A percentile compares a stretch with the other conserved stretches of the same genome.
phyloP scores from a whole-genome alignment of 257 asterid species.

The Catharanthus roseus region DNA sequence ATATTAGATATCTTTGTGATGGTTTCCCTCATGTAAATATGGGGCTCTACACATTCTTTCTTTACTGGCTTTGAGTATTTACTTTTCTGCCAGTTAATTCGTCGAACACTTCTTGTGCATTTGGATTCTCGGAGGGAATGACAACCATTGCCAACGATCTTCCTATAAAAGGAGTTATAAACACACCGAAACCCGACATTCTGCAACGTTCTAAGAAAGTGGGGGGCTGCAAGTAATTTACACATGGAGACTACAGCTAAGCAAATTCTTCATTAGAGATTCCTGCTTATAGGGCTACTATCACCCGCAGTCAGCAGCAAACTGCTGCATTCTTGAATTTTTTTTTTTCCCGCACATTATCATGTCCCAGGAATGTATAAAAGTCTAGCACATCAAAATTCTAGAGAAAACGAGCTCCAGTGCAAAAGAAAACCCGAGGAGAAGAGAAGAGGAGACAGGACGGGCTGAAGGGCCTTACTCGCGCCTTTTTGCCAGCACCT shows the following conservation, averaged over 20 bases:
- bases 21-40: slow-evolving; percentile 43
- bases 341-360: not conserved
- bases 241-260: slow-evolving; percentile 29
- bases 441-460: not conserved
- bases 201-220: slow-evolving; percentile 28
- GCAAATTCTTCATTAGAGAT: not conserved
- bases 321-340: not conserved
- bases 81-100: slow-evolving; percentile 16
- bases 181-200: slow-evolving; percentile 17
- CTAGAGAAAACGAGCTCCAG: not conserved
- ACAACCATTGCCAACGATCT: not conserved
- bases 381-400: not conserved
- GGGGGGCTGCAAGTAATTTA: slow-evolving; percentile 24
- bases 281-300: not conserved
- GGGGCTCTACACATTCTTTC: slow-evolving; percentile 32
- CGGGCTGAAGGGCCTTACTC: too few species aligned
- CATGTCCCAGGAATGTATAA: not conserved
- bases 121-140: slow-evolving; percentile 13
- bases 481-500: too few species aligned
- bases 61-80: slow-evolving; percentile 25
- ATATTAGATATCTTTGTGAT: slow-evolving; percentile 52
- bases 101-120: slow-evolving; percentile 26
- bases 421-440: not conserved
- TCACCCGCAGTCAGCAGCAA: not conserved
- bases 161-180: slow-evolving; percentile 26